Conservation (phyloP, 257 asterid species). For the Nemophila menziesii region DNA sequence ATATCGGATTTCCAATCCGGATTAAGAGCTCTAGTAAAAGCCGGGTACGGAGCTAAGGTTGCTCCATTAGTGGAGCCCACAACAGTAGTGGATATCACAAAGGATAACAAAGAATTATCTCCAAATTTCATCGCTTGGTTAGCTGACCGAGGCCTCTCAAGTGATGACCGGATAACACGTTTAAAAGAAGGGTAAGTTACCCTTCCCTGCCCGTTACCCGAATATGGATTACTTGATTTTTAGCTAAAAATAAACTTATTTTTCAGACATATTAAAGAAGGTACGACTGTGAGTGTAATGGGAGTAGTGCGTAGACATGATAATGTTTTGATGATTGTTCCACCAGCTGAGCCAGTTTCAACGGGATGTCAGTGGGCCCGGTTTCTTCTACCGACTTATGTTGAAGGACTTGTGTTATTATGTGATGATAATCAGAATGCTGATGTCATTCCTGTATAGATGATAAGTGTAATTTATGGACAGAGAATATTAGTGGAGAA, state of each 20-base stretch:
- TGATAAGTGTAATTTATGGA: neutral
- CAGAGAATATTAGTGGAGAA: neutral
- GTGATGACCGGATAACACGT: constrained; percentile 45
- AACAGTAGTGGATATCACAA: constrained; percentile 49
- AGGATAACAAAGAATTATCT: constrained; percentile 32
- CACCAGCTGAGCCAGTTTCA: constrained; percentile 56
- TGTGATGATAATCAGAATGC: constrained; percentile 37
- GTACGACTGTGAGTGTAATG: constrained; percentile 68
- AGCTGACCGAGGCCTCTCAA: constrained; percentile 56
- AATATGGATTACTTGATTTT: neutral
- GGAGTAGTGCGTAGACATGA: constrained; percentile 62
- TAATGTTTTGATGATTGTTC: constrained; percentile 67
- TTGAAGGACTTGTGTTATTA: constrained; percentile 55
- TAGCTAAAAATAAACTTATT: neutral
- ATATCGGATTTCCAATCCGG: constrained; percentile 85
- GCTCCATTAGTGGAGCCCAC: constrained; percentile 55
- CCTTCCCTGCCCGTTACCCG: neutral
- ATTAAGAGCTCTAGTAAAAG: constrained; percentile 74
- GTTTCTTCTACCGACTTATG: constrained; percentile 61
- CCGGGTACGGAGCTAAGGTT: constrained; percentile 76
- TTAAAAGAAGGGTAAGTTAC: constrained; percentile 71
- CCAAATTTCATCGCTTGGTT: constrained; percentile 60
- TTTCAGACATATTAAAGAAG: constrained; percentile 64
- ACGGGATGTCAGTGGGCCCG: constrained; percentile 63
- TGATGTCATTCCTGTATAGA: constrained; percentile 64